These are phyloP conservation scores for Phytophthora foliorum DNA, from an alignment of 352 stramenopile genomes.

Conservation along the genomic window DNA sequence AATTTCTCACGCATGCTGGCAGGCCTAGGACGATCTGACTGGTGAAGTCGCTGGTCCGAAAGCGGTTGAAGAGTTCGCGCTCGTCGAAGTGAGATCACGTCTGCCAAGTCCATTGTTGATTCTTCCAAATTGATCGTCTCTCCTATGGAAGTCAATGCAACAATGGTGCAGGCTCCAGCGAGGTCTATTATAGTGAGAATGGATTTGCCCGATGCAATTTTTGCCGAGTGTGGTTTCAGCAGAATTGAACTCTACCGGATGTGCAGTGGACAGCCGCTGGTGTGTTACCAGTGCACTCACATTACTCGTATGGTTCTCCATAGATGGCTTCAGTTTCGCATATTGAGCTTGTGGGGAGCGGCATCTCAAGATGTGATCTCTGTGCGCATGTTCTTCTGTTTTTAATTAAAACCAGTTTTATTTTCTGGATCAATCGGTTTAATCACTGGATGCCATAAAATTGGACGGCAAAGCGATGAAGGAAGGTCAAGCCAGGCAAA, in stretches of 20 bases:
- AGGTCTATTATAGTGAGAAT: too few relatives aligned
- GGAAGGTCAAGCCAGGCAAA: too few relatives aligned
- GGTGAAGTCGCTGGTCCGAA: slow-evolving; percentile 8
- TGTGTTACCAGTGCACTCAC: slow-evolving; percentile 14
- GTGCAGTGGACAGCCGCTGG: slow-evolving; percentile 18
- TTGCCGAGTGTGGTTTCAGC: slow-evolving; percentile 21
- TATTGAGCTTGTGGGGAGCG: slow-evolving; percentile 8
- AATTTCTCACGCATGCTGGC: slow-evolving; percentile 27
- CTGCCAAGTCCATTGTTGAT: slow-evolving; percentile 8
- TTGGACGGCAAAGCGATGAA: too few relatives aligned
- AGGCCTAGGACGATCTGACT: slow-evolving; percentile 1
- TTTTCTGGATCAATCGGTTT: too few relatives aligned
- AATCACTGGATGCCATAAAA: too few relatives aligned
- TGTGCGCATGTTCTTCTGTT: too few relatives aligned
- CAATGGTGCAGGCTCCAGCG: not conserved
- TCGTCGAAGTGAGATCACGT: slow-evolving; percentile 11
- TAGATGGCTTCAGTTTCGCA: slow-evolving; percentile 23
- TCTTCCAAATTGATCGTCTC: not conserved
- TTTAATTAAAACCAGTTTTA: too few relatives aligned
- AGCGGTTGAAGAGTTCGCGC: slow-evolving; percentile 18
- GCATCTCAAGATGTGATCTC: slow-evolving; percentile 10
- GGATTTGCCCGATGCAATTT: slow-evolving; percentile 26
- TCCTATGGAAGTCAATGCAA: slow-evolving; percentile 10
- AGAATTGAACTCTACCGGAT: slow-evolving; percentile 16
- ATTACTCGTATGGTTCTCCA: slow-evolving; percentile 3